phyloP scores from a whole-genome alignment of 768 basidiomycete genomes.

The Melanogaster broomeanus region DNA sequence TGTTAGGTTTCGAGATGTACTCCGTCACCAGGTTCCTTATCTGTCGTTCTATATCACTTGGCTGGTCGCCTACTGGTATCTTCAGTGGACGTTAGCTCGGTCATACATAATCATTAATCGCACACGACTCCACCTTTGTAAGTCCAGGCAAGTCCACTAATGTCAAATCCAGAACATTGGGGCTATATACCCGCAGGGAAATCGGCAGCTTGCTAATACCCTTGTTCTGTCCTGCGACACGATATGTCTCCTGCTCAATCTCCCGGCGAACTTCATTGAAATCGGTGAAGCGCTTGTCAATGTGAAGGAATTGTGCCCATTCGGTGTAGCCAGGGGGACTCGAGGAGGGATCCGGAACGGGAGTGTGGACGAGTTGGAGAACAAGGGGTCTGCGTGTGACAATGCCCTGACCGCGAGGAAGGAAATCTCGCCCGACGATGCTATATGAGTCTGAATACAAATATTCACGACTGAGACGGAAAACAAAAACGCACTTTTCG shows the following conservation, averaged over 20 bases:
- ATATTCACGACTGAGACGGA: not conserved
- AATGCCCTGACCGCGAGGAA: conserved; percentile 88
- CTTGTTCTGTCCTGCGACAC: conserved; percentile 98
- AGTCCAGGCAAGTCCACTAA: conserved; percentile 95
- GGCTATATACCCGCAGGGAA: conserved; percentile 93
- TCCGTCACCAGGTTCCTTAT: conserved; percentile 94
- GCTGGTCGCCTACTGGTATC: conserved; percentile 97
- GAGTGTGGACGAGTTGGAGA: conserved; percentile 93
- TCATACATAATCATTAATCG: not conserved
- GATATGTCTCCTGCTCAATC: conserved; percentile 96
- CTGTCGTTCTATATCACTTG: conserved; percentile 96
- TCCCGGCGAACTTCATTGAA: conserved; percentile 92
- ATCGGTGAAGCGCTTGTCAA: conserved; percentile 96
- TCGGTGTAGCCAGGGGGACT: conserved; percentile 60
- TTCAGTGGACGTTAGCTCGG: conserved; percentile 29
- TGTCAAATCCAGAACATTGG: conserved; percentile 93
- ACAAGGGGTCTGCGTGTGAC: conserved; percentile 95
- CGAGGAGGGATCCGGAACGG: conserved; percentile 50
- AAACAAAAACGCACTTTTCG: conserved; percentile 72
- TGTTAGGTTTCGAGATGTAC: conserved; percentile 95
- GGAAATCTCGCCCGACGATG: conserved; percentile 93
- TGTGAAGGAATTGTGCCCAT: conserved; percentile 97
- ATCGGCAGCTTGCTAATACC: conserved; percentile 97
- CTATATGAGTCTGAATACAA: conserved; percentile 38
- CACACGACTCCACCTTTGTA: conserved; percentile 67